These are phyloP conservation scores for Rhizophora mangle DNA, from an alignment of 345 rosid genomes.

Conservation along the genomic window DNA sequence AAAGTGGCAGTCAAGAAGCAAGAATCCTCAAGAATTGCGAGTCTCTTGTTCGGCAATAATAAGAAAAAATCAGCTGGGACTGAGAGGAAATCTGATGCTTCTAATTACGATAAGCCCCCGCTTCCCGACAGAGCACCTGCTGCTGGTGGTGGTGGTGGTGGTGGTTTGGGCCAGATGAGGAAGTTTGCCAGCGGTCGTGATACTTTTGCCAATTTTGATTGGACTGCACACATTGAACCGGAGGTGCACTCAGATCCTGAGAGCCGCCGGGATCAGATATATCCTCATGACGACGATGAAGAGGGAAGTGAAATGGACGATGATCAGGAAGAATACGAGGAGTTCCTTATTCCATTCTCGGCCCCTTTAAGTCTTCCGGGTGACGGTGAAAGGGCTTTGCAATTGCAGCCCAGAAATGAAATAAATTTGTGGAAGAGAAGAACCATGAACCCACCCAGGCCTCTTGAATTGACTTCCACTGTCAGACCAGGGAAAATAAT, in stretches of 20 bases:
- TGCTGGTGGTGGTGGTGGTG: too few relatives aligned
- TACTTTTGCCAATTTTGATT: constrained; percentile 53
- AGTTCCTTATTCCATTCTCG: constrained; percentile 58
- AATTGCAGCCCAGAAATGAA: constrained; percentile 59
- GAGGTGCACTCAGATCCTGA: constrained; percentile 24
- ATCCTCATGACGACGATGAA: constrained; percentile 41
- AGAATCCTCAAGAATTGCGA: constrained; percentile 35
- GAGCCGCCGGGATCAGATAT: constrained; percentile 24
- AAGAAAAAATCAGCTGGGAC: constrained; percentile 11
- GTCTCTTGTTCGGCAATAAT: constrained; percentile 31
- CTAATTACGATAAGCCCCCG: not conserved
- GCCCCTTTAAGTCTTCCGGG: constrained; percentile 43
- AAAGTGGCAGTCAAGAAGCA: constrained; percentile 19
- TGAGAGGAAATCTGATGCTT: constrained; percentile 27
- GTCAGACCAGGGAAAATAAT: not conserved
- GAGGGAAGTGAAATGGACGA: constrained; percentile 29
- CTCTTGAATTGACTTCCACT: constrained; percentile 48
- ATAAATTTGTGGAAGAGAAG: constrained; percentile 89
- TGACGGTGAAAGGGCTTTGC: constrained; percentile 24
- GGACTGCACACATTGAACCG: constrained; percentile 61
- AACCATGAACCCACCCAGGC: constrained; percentile 69
- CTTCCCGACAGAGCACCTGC: constrained; percentile 47
- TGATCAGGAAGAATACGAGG: constrained; percentile 36
- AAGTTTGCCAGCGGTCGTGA: constrained; percentile 72
- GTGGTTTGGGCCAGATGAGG: constrained; percentile 64